These are phyloP conservation scores for Alternaria hordeiaustralica DNA, from an alignment of 2,329 filamentous ascomycete genomes.

Conservation along the genomic window DNA sequence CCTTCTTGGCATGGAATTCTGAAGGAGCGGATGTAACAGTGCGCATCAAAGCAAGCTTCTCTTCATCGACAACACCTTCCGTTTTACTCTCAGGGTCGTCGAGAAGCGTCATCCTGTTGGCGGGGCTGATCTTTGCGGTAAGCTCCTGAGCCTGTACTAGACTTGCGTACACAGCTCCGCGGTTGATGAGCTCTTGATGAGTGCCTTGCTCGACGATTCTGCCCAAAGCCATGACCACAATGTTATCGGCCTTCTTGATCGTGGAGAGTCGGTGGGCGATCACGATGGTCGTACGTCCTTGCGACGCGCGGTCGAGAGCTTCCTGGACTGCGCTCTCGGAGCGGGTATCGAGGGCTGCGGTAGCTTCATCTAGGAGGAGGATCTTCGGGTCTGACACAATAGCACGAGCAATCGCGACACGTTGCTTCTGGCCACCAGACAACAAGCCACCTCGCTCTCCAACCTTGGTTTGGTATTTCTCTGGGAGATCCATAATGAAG, in stretches of 20 bases:
- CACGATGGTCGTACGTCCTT: conserved; percentile 90
- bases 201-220: conserved; percentile 91
- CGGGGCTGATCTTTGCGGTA: conserved; percentile 31
- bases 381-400: conserved; percentile 92
- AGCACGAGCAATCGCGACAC: conserved; percentile 91
- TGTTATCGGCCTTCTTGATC: conserved; percentile 92
- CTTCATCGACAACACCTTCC: conserved; percentile 20
- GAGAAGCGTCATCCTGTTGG: conserved; percentile 28
- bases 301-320: conserved; percentile 83
- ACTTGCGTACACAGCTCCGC: conserved; percentile 76
- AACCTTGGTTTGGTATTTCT: conserved; percentile 93
- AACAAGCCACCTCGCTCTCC: conserved; percentile 92
- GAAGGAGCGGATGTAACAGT: conserved; percentile 56
- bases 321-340: conserved; percentile 94
- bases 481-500: conserved; percentile 81
- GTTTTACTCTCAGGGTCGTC: conserved; percentile 28
- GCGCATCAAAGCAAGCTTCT: conserved; percentile 37
- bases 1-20: conserved; percentile 64
- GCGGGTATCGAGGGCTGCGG: conserved; percentile 90
- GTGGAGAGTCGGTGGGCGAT: conserved; percentile 96
- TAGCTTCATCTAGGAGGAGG: conserved; percentile 92
- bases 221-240: conserved; percentile 88
- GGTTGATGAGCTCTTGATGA: conserved; percentile 78
- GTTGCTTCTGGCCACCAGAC: conserved; percentile 95
- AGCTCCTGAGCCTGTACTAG: conserved; percentile 84